Conservation (phyloP, 2,329 filamentous ascomycete species). For the Trichoderma sp. region DNA sequence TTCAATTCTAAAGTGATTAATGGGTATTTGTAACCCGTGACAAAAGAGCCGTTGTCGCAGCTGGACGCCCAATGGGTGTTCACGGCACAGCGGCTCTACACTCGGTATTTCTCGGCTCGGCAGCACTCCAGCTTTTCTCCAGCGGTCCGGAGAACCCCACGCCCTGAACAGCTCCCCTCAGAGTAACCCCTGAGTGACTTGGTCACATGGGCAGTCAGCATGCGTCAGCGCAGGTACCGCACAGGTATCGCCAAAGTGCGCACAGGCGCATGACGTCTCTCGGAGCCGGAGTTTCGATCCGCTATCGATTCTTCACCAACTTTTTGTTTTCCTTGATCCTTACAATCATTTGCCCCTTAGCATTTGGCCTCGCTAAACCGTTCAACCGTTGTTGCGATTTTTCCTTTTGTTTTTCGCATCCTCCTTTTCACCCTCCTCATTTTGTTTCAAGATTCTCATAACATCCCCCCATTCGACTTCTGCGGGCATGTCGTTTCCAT, state of each 20-base stretch:
- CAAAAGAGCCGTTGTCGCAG: not conserved
- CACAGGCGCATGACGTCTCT: conserved; percentile 12
- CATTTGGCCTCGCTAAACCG: not conserved
- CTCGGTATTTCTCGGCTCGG: conserved; percentile 25
- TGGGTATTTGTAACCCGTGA: not conserved
- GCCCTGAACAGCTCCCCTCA: not conserved
- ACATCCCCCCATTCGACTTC: not conserved
- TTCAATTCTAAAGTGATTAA: not conserved
- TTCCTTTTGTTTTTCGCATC: not conserved
- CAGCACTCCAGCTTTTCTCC: conserved; percentile 1
- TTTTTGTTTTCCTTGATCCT: not conserved
- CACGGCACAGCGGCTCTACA: conserved; percentile 7
- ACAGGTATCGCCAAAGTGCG: not conserved
- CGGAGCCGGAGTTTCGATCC: not conserved
- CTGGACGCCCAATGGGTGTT: not conserved
- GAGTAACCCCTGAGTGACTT: conserved; percentile 15
- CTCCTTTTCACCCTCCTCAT: not conserved
- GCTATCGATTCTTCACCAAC: conserved; percentile 9
- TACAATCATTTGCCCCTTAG: not conserved
- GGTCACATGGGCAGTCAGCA: not conserved
- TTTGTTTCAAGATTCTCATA: not conserved
- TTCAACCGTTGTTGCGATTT: not conserved
- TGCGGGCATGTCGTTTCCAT: conserved; percentile 18
- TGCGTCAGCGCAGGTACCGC: not conserved
- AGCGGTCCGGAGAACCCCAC: conserved; percentile 8